phyloP scores from a whole-genome alignment of 2,329 filamentous ascomycete genomes.

The Fusarium euwallaceae region DNA sequence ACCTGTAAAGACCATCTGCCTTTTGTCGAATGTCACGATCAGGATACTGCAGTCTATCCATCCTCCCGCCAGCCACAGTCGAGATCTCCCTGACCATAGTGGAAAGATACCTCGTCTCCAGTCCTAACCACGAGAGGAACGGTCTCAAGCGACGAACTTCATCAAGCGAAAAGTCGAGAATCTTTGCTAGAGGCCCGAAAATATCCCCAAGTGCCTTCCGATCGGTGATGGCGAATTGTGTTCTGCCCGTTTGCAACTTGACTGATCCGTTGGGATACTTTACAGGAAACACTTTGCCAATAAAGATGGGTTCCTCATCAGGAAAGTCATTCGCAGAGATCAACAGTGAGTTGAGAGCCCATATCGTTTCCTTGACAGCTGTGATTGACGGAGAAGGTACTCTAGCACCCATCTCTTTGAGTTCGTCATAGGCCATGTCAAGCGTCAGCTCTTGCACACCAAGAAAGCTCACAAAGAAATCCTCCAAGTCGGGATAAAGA shows the following conservation, averaged over 20 bases:
- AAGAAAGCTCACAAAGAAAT: conserved; percentile 49
- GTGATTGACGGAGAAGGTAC: conserved; percentile 13
- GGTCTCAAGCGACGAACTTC: conserved; percentile 48
- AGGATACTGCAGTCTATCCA: conserved; percentile 36
- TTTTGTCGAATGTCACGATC: conserved; percentile 47
- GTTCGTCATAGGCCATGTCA: conserved; percentile 49
- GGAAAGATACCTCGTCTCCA: conserved; percentile 52
- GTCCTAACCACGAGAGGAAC: conserved; percentile 52
- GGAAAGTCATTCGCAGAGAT: neutral
- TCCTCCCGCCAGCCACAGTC: conserved; percentile 32
- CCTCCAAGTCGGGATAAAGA: conserved; percentile 46
- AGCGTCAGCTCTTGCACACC: conserved; percentile 48
- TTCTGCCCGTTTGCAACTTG: conserved; percentile 19
- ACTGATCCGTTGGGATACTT: conserved; percentile 33
- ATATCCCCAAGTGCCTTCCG: conserved; percentile 43
- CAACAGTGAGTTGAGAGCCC: conserved; percentile 52
- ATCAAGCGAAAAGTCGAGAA: conserved; percentile 53
- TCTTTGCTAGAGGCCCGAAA: conserved; percentile 48
- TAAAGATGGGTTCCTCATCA: conserved; percentile 20
- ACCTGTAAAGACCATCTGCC: conserved; percentile 51
- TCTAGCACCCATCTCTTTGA: conserved; percentile 38
- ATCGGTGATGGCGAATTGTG: conserved; percentile 53
- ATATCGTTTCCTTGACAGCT: conserved; percentile 49
- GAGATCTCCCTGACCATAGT: conserved; percentile 51
- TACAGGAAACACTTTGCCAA: conserved; percentile 41